These are phyloP conservation scores for Fusarium sp. DNA, from an alignment of 2,329 filamentous ascomycete species.

Conservation along the genomic window DNA sequence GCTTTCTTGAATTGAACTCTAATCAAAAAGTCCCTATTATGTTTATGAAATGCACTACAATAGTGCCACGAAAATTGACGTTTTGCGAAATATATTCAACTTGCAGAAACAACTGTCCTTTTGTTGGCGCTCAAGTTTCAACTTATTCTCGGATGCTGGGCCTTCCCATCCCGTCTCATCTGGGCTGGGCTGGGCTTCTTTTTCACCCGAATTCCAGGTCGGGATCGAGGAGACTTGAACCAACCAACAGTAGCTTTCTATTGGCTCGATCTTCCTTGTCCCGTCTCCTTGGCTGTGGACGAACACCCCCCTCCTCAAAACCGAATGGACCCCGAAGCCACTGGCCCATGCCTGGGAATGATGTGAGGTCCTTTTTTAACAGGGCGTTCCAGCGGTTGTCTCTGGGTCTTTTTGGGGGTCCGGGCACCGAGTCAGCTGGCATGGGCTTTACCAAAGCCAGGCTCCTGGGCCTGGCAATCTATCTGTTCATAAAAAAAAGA, in stretches of 20 bases:
- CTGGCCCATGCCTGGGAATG: neutral
- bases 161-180: constrained; percentile 18
- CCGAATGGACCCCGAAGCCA: constrained; percentile 23
- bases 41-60: neutral
- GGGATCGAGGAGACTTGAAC: constrained; percentile 1
- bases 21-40: neutral
- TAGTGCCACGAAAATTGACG: neutral
- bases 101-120: constrained; percentile 18
- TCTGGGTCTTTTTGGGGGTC: constrained; percentile 28
- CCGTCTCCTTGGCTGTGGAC: constrained; percentile 43
- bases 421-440: constrained; percentile 37
- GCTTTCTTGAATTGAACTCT: neutral
- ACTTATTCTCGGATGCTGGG: constrained; percentile 28
- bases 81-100: neutral
- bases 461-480: constrained; percentile 41
- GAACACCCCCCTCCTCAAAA: constrained; percentile 27
- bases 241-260: constrained; percentile 13
- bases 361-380: neutral
- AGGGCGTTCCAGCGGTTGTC: constrained; percentile 16
- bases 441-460: constrained; percentile 42
- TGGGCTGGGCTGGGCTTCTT: neutral
- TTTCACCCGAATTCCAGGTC: neutral
- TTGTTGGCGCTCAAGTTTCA: neutral
- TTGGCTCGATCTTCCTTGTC: constrained; percentile 29
- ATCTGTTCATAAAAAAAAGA: neutral